Evolutionary conservation across 78 protist genomes (phyloP).

Genomic region (Chrysochromulina parva): DNA sequence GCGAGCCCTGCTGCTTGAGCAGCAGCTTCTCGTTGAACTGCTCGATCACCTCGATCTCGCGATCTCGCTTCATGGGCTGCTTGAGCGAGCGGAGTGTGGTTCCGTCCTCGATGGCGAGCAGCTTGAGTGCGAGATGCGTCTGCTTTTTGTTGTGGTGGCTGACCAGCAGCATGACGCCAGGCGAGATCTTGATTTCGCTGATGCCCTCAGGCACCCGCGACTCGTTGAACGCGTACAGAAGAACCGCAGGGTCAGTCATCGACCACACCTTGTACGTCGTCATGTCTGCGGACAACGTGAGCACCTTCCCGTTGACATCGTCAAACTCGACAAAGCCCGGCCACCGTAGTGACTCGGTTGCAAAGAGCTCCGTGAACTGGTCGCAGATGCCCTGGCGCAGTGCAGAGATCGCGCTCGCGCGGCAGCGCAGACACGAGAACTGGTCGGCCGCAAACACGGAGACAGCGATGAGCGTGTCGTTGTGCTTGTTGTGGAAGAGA

Average conservation of each 20-base stretch:
- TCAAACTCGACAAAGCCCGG: constrained; percentile 42
- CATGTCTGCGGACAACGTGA: neutral
- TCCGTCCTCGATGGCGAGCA: neutral
- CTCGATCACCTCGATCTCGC: neutral
- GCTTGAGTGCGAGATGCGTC: neutral
- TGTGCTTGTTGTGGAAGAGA: neutral
- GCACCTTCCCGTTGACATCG: constrained; percentile 20
- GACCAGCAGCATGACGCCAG: neutral
- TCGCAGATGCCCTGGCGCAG: neutral
- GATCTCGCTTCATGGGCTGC: neutral
- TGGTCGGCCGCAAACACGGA: neutral
- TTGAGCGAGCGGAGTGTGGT: neutral
- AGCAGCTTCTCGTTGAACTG: constrained; percentile 40
- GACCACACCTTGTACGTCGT: neutral
- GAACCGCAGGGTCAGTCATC: neutral
- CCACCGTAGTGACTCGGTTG: neutral
- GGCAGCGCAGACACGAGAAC: neutral
- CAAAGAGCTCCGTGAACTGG: neutral
- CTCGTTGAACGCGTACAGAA: neutral
- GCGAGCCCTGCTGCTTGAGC: neutral
- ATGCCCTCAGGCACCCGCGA: neutral
- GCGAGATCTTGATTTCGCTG: constrained; percentile 25
- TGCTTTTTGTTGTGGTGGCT: too few species aligned
- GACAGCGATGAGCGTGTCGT: neutral
- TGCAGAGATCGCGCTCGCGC: neutral